Evolutionary conservation across 306 rosid species (phyloP).

Genomic region (Sphenostylis stenocarpa): DNA sequence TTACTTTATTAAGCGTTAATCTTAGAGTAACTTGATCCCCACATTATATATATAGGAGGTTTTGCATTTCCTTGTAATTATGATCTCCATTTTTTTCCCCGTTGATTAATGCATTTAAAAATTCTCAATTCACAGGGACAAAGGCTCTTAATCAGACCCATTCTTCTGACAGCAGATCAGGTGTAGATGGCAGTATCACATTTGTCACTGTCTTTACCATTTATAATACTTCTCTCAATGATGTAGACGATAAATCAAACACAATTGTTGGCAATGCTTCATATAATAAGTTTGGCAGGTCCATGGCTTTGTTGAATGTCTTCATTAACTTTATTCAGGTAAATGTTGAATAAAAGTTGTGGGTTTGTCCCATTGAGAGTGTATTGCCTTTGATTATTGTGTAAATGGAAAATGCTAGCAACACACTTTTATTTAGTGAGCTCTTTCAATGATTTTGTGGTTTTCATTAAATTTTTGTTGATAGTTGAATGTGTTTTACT

Average conservation of each 20-base stretch:
- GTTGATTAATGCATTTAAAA: slow-evolving; percentile 1
- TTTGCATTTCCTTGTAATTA: not conserved
- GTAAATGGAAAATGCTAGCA: not conserved
- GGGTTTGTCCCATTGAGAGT: not conserved
- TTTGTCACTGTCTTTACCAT: slow-evolving; percentile 79
- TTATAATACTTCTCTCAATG: slow-evolving; percentile 58
- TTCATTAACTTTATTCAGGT: slow-evolving; percentile 87
- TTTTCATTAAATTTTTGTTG: not conserved
- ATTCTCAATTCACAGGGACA: slow-evolving; percentile 52
- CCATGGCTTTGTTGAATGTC: slow-evolving; percentile 73
- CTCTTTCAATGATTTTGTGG: not conserved
- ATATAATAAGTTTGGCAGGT: slow-evolving; percentile 67
- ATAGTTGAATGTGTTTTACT: not conserved
- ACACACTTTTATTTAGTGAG: not conserved
- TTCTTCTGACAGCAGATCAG: slow-evolving; percentile 33
- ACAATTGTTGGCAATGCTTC: slow-evolving; percentile 67
- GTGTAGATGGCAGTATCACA: slow-evolving; percentile 40
- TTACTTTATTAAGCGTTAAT: too few species aligned
- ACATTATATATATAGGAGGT: too few species aligned
- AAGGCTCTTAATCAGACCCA: slow-evolving; percentile 73
- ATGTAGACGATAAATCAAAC: slow-evolving; percentile 45
- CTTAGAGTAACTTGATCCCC: too few species aligned
- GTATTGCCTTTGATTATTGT: slow-evolving; percentile 17
- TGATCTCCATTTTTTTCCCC: not conserved
- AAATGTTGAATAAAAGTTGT: slow-evolving; percentile 12